Base-by-base conservation (phyloP, 73 alveolate genomes). In the Paramecium biaurelia region DNA sequence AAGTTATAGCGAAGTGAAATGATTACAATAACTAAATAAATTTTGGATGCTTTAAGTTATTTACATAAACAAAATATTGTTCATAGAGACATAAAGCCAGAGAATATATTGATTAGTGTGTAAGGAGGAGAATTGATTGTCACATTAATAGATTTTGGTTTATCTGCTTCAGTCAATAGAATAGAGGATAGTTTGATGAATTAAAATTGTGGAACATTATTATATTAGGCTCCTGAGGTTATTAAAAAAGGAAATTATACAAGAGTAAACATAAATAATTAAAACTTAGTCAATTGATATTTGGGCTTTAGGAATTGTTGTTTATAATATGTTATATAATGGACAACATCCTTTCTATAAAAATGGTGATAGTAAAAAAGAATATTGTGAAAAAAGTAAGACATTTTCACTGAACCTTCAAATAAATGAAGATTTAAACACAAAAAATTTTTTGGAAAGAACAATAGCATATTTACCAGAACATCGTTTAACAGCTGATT, bases 221-320 rank as follows among this genome's bases (percentile, higher is more conserved):
- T 94, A 45, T 94, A 92, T 79, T 89, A 89, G 92, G 95, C 97
- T 0, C 97, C 97, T 24, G 97, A 94, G 47, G 93, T 92, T 58
- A 94, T 94, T 5, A 93, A 92, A 94, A 94, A 86, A 86, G 79
- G 56, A 57, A 79, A 43, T 43, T 94, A 94, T 76, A 72, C 32
- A 5, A 72, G 86, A 37, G 86, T 72, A 72, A 6, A 12, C 2
- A 18, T 72, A 14, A 26, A 26, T 30, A 0, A 14, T 2, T 63
- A 32, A 63, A 9, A 47, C 14, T 47, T 30, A 72, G 86, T 72
- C 86, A 4, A 37, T 72, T 3, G 86, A 72, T 15, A 72, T 72
- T 28, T 72, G 86, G 86, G 86, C 86, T 12, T 4, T 72, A 2
- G 86, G 86, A 28, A 38, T 72, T 15, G 58, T 72, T 0, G 86